phyloP scores from a whole-genome alignment of 192 early-diverging fungal genomes.

The Dissophora globulifera region DNA sequence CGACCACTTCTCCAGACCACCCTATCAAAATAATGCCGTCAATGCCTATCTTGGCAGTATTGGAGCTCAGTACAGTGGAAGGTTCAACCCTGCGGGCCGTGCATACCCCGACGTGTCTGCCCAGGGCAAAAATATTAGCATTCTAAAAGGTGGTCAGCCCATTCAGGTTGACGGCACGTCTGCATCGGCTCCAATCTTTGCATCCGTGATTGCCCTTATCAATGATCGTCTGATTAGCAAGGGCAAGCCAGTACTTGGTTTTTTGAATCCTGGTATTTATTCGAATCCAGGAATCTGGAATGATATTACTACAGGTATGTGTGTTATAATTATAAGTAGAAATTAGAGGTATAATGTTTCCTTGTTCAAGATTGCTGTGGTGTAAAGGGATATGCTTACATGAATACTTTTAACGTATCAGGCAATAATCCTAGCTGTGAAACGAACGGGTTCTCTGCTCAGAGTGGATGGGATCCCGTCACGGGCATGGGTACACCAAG shows the following conservation, averaged over 20 bases:
- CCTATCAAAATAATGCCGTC: neutral
- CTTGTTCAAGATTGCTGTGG: too few relatives aligned
- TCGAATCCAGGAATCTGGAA: neutral
- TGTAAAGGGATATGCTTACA: too few relatives aligned
- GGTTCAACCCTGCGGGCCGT: neutral
- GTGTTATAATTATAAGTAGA: too few relatives aligned
- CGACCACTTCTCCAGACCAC: neutral
- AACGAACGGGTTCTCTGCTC: constrained; percentile 1
- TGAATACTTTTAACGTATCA: too few relatives aligned
- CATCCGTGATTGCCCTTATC: neutral
- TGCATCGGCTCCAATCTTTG: constrained; percentile 13
- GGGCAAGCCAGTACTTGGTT: constrained; percentile 4
- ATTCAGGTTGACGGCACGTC: neutral
- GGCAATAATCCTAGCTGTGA: constrained; percentile 16
- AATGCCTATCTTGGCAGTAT: neutral
- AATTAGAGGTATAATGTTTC: too few relatives aligned
- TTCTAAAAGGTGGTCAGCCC: neutral
- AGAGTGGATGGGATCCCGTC: constrained; percentile 10
- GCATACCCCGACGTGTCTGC: constrained; percentile 14
- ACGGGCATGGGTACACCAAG: constrained; percentile 23
- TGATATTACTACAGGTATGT: too few relatives aligned
- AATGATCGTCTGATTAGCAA: neutral
- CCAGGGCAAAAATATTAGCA: neutral
- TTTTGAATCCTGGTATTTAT: constrained; percentile 20
- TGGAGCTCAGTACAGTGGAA: constrained; percentile 1